Evolutionary conservation across 306 rosid genomes (phyloP).

Genomic region (Ammopiptanthus mongolicus): DNA sequence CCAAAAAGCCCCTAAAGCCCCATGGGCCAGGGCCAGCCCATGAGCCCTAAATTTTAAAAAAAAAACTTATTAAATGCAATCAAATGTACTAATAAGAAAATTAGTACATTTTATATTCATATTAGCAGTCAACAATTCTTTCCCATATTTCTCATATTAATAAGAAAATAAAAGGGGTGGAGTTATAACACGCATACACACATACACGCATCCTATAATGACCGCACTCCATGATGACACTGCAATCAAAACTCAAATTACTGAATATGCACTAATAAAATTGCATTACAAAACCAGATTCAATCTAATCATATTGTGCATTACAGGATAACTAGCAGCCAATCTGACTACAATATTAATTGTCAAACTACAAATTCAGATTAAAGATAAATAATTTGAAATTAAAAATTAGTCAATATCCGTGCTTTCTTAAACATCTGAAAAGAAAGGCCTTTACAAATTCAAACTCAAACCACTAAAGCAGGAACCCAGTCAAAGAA

Average conservation of each 20-base stretch:
- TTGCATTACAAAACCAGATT: neutral
- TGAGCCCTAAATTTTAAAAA: no score
- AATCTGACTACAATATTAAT: neutral
- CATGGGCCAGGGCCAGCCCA: no score
- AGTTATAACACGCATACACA: no score
- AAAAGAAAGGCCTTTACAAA: slow-evolving; percentile 1
- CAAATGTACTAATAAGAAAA: no score
- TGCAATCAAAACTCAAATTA: slow-evolving; percentile 39
- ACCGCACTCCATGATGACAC: slow-evolving; percentile 96
- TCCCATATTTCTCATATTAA: neutral
- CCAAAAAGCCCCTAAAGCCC: no score
- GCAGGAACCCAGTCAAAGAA: neutral
- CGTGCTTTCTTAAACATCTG: neutral
- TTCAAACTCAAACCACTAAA: neutral
- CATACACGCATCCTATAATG: slow-evolving; percentile 61
- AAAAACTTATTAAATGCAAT: no score
- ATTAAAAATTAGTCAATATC: neutral
- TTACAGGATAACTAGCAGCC: neutral
- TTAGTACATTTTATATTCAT: no score
- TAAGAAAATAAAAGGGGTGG: neutral
- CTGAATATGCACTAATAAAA: neutral
- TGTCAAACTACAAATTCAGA: neutral
- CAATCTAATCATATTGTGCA: neutral
- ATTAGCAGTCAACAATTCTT: slow-evolving; percentile 5
- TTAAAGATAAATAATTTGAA: neutral